Conservation (phyloP, 139 green algal genomes). For the Closterium sp. region DNA sequence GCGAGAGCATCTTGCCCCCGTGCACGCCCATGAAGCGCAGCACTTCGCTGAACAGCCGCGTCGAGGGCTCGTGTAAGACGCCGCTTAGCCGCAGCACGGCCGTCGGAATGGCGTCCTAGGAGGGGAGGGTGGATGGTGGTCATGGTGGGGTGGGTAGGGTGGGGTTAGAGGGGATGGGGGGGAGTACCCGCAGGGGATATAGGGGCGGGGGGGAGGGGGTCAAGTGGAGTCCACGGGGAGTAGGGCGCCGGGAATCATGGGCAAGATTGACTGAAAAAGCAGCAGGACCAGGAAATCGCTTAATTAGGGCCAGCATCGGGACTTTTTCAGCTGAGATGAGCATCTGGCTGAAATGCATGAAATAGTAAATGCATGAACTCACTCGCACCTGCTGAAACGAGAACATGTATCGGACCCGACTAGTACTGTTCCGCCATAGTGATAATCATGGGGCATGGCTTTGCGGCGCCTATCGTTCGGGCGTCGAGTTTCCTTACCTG, state of each 20-base stretch:
- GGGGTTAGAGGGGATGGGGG: not conserved
- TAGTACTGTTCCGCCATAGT: not conserved
- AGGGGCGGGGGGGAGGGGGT: not conserved
- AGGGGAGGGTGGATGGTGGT: not conserved
- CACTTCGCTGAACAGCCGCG: constrained; percentile 9
- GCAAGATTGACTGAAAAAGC: no score
- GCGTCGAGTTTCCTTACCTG: not conserved
- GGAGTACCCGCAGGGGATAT: no score
- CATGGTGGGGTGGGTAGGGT: not conserved
- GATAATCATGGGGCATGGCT: no score
- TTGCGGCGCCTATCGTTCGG: no score
- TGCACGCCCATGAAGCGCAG: constrained; percentile 19
- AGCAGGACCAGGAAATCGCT: no score
- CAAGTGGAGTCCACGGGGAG: no score
- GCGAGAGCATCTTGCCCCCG: not conserved
- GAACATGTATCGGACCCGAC: not conserved
- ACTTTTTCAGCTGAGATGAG: no score
- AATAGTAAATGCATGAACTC: no score
- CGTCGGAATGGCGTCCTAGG: constrained; percentile 3
- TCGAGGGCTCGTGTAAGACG: constrained; percentile 2
- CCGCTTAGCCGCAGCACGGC: not conserved
- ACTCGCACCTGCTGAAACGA: not conserved
- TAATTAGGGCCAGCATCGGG: no score
- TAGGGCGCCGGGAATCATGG: not conserved
- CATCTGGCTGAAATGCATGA: no score